phyloP scores from a whole-genome alignment of 2,329 filamentous ascomycete genomes.

The Pseudogymnoascus sp. region DNA sequence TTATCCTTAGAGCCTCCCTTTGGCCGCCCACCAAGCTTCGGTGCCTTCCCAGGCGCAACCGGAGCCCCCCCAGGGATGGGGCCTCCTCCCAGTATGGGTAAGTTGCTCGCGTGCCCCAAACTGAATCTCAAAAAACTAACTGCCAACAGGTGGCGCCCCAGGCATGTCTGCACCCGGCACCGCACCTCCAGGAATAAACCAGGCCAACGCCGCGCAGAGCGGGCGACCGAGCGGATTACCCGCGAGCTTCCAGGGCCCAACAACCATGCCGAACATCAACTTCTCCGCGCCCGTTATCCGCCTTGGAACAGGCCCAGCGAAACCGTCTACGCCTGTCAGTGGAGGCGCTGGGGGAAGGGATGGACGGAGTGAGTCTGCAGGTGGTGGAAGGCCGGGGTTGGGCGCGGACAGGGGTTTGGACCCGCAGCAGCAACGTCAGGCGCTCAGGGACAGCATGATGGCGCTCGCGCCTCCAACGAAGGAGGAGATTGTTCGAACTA shows the following conservation, averaged over 20 bases:
- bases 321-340: slow-evolving; percentile 40
- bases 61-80: slow-evolving; percentile 59
- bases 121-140: slow-evolving; percentile 16
- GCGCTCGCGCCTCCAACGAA: slow-evolving; percentile 72
- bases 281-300: slow-evolving; percentile 96
- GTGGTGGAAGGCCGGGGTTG: slow-evolving; percentile 32
- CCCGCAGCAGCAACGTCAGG: slow-evolving; percentile 61
- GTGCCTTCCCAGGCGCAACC: slow-evolving; percentile 55
- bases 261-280: slow-evolving; percentile 95
- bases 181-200: slow-evolving; percentile 69
- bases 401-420: slow-evolving; percentile 46
- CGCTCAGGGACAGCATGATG: slow-evolving; percentile 61
- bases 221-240: slow-evolving; percentile 76
- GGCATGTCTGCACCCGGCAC: slow-evolving; percentile 79
- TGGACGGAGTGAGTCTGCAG: slow-evolving; percentile 31
- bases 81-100: slow-evolving; percentile 77
- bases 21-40: slow-evolving; percentile 67
- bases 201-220: slow-evolving; percentile 64
- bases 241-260: slow-evolving; percentile 76
- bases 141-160: slow-evolving; percentile 58
- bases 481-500: slow-evolving; percentile 85
- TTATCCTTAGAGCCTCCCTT: slow-evolving; percentile 39
- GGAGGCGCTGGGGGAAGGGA: slow-evolving; percentile 39
- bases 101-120: slow-evolving; percentile 25
- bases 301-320: slow-evolving; percentile 70